A percentile compares a stretch with the other conserved stretches of the same genome.
phyloP scores from a whole-genome alignment of 2,329 filamentous ascomycete species.

The Hypoxylon sp. region DNA sequence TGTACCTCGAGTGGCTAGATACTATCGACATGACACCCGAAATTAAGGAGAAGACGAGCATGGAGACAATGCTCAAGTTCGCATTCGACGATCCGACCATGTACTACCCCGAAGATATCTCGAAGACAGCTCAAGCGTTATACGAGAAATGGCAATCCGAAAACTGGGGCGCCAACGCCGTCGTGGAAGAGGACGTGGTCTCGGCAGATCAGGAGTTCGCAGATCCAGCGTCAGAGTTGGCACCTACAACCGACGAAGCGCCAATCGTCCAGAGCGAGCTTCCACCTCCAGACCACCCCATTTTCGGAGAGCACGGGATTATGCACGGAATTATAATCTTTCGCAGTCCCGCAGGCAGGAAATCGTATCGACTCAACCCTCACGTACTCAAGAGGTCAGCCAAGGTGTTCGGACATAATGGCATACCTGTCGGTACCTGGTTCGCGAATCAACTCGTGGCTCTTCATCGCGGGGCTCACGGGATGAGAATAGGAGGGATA shows the following conservation, averaged over 20 bases:
- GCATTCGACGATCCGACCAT: constrained; percentile 22
- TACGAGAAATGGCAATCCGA: constrained; percentile 44
- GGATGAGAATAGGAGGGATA: constrained; percentile 48
- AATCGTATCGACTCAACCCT: constrained; percentile 44
- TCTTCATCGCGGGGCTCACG: constrained; percentile 51
- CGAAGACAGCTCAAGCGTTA: constrained; percentile 30
- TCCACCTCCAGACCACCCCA: constrained; percentile 42
- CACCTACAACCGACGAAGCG: constrained; percentile 15
- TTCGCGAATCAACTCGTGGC: constrained; percentile 49
- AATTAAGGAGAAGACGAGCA: constrained; percentile 19
- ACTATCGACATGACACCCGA: constrained; percentile 45
- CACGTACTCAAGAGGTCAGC: constrained; percentile 33
- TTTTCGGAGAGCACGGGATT: constrained; percentile 48
- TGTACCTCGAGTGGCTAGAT: constrained; percentile 49
- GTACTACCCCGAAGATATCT: constrained; percentile 43
- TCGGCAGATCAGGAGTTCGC: not conserved
- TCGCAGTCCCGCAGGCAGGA: constrained; percentile 23
- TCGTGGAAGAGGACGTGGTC: constrained; percentile 16
- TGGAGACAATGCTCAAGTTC: constrained; percentile 24
- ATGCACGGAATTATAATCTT: constrained; percentile 48
- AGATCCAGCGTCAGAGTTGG: not conserved
- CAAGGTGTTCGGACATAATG: constrained; percentile 51
- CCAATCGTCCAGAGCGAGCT: constrained; percentile 24
- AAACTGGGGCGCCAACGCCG: constrained; percentile 48
- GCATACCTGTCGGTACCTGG: constrained; percentile 48